Evolutionary conservation across 768 basidiomycete genomes (phyloP), one percentile per base, ranked within the genome.

Genomic region (Phaeotremella fagi): DNA sequence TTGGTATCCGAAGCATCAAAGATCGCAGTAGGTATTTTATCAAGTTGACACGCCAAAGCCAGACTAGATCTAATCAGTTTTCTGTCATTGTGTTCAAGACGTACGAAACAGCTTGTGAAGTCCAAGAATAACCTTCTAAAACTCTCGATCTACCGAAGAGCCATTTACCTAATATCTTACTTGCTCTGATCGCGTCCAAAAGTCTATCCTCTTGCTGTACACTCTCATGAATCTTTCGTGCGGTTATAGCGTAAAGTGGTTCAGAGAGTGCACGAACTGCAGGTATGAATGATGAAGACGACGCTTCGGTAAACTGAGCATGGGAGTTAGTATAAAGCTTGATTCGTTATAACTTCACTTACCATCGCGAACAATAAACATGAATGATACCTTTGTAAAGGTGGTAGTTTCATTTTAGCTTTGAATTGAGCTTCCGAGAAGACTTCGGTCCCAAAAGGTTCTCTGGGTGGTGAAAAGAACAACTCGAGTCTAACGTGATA

Each of bases 361-460:
- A 61, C 60, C 56, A 67, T 67, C 3, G 61, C 55, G 46, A 61
- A 67, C 1, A 63, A 18, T 23, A 67, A 49, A 45, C 62, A 58
- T 28, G 65, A 54, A 44, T 67, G 65, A 9, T 62, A 60, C 20
- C 38, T 24, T 18, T 50, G 14, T 14, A 23, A 5, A 4, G 33
- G 44, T 0, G 55, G 54, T 15, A 59, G 41, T 22, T 46, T 12
- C 37, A 57, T 25, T 25, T 54, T 55, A 16, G 57, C 48, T 20
- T 48, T 46, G 48, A 66, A 66, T 37, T 60, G 59, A 14, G 48
- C 53, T 43, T 65, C 53, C n/a, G 47, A 49, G 26, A 55, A 60
- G 5, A 54, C 43, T 41, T 61, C 61, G 20, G 54, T 54, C 14
- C 58, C 57, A 23, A 45, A 57, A 22, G 31, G 14, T n/a, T 52